A percentile compares a stretch with the other conserved stretches of the same genome.
These are phyloP conservation scores for Aspergillus ochraceus DNA, from an alignment of 2,329 filamentous ascomycete species.

Conservation along the genomic window DNA sequence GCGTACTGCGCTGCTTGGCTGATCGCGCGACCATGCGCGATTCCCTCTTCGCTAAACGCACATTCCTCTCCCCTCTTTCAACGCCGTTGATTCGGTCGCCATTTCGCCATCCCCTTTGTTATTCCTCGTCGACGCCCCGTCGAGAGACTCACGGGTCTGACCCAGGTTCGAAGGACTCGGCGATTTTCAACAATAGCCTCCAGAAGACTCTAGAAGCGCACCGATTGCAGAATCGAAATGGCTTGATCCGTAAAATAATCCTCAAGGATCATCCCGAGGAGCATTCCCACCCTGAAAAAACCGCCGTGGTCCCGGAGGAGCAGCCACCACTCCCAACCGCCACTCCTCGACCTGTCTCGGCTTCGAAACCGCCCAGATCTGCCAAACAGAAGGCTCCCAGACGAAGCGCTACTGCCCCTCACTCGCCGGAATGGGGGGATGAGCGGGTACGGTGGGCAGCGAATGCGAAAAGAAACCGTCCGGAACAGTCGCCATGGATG, in stretches of 20 bases:
- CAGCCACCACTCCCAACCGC: background rate
- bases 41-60: conserved; percentile 8
- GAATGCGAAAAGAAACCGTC: conserved; percentile 9
- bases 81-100: background rate
- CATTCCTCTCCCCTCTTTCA: conserved; percentile 6
- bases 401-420: background rate
- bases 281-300: conserved; percentile 17
- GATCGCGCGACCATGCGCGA: conserved; percentile 28
- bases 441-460: conserved; percentile 11
- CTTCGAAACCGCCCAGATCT: background rate
- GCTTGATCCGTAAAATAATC: conserved; percentile 35
- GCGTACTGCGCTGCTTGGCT: conserved; percentile 14
- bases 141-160: conserved; percentile 14
- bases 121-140: background rate
- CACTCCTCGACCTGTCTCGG: background rate
- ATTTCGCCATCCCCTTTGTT: background rate
- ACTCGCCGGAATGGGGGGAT: background rate
- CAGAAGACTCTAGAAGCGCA: conserved; percentile 44
- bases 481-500: conserved; percentile 37
- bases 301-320: background rate
- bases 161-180: conserved; percentile 14
- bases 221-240: conserved; percentile 38
- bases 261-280: conserved; percentile 12
- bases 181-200: conserved; percentile 36
- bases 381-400: background rate